Percentiles rank a stretch among this genome's conserved stretches.
These are phyloP conservation scores for Corylus americana DNA, from an alignment of 306 rosid species.

Conservation along the genomic window DNA sequence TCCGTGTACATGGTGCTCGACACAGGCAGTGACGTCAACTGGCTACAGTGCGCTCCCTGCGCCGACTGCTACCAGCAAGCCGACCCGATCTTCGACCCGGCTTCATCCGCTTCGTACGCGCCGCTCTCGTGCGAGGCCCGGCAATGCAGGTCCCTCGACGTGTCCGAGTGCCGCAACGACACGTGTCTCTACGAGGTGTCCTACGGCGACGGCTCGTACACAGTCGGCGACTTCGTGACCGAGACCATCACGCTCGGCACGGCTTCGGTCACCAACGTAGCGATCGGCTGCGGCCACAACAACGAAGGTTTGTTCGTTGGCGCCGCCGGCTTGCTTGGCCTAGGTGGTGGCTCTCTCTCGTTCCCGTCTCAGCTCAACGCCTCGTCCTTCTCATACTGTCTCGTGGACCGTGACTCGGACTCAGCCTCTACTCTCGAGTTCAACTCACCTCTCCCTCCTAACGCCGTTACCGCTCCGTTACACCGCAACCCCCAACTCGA, in stretches of 20 bases:
- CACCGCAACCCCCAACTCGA: slow-evolving; percentile 48
- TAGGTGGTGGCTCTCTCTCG: slow-evolving; percentile 79
- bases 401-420: slow-evolving; percentile 85
- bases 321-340: slow-evolving; percentile 85
- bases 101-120: slow-evolving; percentile 54
- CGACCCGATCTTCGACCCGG: slow-evolving; percentile 80
- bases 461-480: slow-evolving; percentile 69
- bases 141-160: slow-evolving; percentile 69
- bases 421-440: slow-evolving; percentile 79
- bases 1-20: slow-evolving; percentile 75
- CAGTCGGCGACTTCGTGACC: slow-evolving; percentile 75
- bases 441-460: slow-evolving; percentile 45
- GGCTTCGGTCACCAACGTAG: slow-evolving; percentile 37
- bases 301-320: slow-evolving; percentile 86
- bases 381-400: slow-evolving; percentile 74
- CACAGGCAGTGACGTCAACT: slow-evolving; percentile 95
- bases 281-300: slow-evolving; percentile 87
- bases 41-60: slow-evolving; percentile 94
- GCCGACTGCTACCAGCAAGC: slow-evolving; percentile 82
- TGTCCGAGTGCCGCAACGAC: slow-evolving; percentile 68
- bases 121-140: slow-evolving; percentile 54
- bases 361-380: slow-evolving; percentile 78
- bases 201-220: slow-evolving; percentile 94
- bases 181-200: slow-evolving; percentile 87
- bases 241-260: slow-evolving; percentile 71